phyloP scores from a whole-genome alignment of 1,284 basidiomycete genomes.

The Leccinum subfulvum region DNA sequence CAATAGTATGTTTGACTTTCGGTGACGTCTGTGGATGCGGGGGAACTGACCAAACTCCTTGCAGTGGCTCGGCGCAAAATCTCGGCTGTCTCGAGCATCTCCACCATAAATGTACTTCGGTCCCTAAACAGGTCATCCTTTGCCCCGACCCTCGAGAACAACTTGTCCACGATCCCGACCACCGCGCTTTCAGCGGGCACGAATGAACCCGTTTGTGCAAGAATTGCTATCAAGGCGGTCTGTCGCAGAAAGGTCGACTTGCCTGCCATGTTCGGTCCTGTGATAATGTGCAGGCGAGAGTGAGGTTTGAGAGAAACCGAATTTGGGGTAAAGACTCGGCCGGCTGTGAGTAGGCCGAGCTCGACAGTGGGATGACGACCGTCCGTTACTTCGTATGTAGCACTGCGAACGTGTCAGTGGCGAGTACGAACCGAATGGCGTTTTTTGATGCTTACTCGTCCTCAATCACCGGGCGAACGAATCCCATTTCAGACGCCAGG shows the following conservation, averaged over 20 bases:
- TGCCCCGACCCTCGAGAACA: conserved; percentile 95
- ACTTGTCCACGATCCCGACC: conserved; percentile 85
- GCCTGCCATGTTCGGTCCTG: conserved; percentile 95
- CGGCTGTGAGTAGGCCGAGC: conserved; percentile 74
- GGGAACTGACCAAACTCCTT: conserved; percentile 66
- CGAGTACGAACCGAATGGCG: not conserved
- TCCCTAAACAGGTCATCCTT: conserved; percentile 94
- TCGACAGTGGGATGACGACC: conserved; percentile 95
- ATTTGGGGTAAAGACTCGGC: conserved; percentile 83
- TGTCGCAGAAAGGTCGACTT: conserved; percentile 94
- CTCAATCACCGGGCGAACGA: conserved; percentile 71
- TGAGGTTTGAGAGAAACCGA: conserved; percentile 61
- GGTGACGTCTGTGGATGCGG: not conserved
- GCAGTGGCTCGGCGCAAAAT: conserved; percentile 81
- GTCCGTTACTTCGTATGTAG: conserved; percentile 65
- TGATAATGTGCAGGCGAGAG: conserved; percentile 77
- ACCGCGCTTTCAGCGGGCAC: conserved; percentile 83
- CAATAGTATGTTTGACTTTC: conserved; percentile 2
- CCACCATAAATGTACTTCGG: conserved; percentile 92
- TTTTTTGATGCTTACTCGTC: conserved; percentile 60
- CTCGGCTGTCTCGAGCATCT: conserved; percentile 85
- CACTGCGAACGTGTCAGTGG: conserved; percentile 40
- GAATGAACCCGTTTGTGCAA: conserved; percentile 92
- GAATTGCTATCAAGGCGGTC: conserved; percentile 84
- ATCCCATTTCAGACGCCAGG: conserved; percentile 77